A percentile compares a stretch with the other conserved stretches of the same genome.
Conservation (phyloP, 352 stramenopile genomes). For the Pythium sp. region DNA sequence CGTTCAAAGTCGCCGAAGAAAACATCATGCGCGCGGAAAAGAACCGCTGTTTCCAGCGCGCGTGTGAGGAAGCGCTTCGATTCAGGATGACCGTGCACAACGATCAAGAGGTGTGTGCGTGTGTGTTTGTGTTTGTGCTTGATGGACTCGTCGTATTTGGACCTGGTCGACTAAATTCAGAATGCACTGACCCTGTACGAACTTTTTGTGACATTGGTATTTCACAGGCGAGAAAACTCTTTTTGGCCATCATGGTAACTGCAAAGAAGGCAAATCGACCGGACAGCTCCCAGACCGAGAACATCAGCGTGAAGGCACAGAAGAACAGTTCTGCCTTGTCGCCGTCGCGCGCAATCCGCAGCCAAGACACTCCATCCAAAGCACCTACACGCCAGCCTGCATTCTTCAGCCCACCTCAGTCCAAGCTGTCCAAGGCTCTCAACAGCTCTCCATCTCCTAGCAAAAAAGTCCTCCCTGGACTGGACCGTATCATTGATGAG, state of each 20-base stretch:
- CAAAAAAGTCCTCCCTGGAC: conserved; percentile 19
- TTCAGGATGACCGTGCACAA: conserved; percentile 28
- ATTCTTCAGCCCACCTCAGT: conserved; percentile 18
- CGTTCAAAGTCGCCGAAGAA: conserved; percentile 32
- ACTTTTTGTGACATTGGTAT: background rate
- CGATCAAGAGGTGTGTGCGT: conserved; percentile 21
- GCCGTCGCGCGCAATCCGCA: background rate
- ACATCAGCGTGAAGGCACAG: background rate
- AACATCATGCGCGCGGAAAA: conserved; percentile 31
- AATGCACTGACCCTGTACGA: background rate
- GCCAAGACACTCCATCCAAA: background rate
- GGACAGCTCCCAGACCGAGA: background rate
- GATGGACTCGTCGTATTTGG: background rate
- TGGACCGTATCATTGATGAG: conserved; percentile 29
- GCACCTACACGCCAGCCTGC: conserved; percentile 7
- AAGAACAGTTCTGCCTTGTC: conserved; percentile 18
- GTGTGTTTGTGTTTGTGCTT: background rate
- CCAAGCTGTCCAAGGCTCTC: conserved; percentile 15
- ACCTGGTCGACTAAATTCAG: background rate
- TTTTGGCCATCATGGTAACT: conserved; percentile 21
- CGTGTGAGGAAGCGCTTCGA: conserved; percentile 45
- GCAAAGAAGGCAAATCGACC: conserved; percentile 6
- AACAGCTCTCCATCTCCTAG: conserved; percentile 17
- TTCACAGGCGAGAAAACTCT: conserved; percentile 16
- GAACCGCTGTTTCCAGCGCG: conserved; percentile 47